Evolutionary conservation across 2,329 filamentous ascomycete genomes (phyloP).

Genomic region (Pestalotiopsis fici): DNA sequence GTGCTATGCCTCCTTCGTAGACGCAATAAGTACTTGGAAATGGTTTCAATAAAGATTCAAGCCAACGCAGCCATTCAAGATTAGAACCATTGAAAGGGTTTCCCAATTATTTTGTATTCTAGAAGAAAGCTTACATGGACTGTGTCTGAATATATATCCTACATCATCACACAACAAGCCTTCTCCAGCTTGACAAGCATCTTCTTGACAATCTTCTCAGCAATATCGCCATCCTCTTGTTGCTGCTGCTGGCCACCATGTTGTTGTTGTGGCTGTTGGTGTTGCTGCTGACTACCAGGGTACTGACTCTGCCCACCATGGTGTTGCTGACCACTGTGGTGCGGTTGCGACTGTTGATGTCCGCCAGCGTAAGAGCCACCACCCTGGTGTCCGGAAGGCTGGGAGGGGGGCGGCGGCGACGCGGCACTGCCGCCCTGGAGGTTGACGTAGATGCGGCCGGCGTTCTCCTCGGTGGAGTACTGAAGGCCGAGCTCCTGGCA

Average conservation of each 20-base stretch:
- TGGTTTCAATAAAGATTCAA: neutral
- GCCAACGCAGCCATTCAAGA: neutral
- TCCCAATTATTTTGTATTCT: neutral
- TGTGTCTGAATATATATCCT: constrained; percentile 24
- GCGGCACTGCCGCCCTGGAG: constrained; percentile 70
- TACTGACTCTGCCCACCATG: constrained; percentile 29
- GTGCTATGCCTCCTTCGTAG: neutral
- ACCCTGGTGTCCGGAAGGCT: constrained; percentile 33
- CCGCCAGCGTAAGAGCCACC: constrained; percentile 31
- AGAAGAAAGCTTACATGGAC: neutral
- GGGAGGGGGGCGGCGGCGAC: constrained; percentile 47
- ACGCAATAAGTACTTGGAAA: neutral
- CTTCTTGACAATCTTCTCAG: constrained; percentile 61
- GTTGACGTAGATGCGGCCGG: constrained; percentile 86
- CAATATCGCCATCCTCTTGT: constrained; percentile 54
- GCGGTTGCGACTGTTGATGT: constrained; percentile 35
- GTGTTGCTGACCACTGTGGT: constrained; percentile 40
- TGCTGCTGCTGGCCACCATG: constrained; percentile 46
- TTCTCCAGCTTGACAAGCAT: constrained; percentile 64
- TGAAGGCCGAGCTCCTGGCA: constrained; percentile 81
- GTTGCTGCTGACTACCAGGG: constrained; percentile 38
- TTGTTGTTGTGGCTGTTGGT: constrained; percentile 44
- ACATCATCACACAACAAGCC: constrained; percentile 76
- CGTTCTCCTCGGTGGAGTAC: constrained; percentile 83
- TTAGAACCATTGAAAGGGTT: neutral